Evolutionary conservation across 768 basidiomycete genomes (phyloP).

Genomic region (Leccinum sublutescens): DNA sequence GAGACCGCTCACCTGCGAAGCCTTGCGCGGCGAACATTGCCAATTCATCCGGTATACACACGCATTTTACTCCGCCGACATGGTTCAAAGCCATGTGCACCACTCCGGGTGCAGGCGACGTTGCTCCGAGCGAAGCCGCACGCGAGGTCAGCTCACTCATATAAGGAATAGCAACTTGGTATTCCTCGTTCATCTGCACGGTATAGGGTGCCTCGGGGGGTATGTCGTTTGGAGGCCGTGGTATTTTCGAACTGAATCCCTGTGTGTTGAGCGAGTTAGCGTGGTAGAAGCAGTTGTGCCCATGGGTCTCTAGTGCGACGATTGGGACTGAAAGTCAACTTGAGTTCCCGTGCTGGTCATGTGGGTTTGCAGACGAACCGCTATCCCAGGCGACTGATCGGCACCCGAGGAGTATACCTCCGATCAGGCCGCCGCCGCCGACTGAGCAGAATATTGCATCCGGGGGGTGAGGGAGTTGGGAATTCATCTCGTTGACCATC

Average conservation of each 20-base stretch:
- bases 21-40: slow-evolving; percentile 56
- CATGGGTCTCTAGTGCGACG: slow-evolving; percentile 66
- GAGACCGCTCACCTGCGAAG: slow-evolving; percentile 53
- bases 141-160: slow-evolving; percentile 57
- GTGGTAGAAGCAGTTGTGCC: slow-evolving; percentile 72
- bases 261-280: slow-evolving; percentile 58
- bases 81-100: slow-evolving; percentile 66
- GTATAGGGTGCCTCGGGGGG: slow-evolving; percentile 35
- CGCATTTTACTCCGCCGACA: slow-evolving; percentile 52
- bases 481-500: slow-evolving; percentile 61
- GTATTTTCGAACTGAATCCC: slow-evolving; percentile 32
- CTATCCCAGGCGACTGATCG: slow-evolving; percentile 63
- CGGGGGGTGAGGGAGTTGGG: slow-evolving; percentile 54
- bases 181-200: slow-evolving; percentile 40
- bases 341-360: slow-evolving; percentile 1
- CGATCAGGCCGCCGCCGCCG: slow-evolving; percentile 71
- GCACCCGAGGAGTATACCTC: slow-evolving; percentile 71
- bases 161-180: slow-evolving; percentile 55
- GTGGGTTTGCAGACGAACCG: slow-evolving; percentile 40
- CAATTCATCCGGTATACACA: slow-evolving; percentile 65
- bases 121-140: slow-evolving; percentile 73
- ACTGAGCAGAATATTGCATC: slow-evolving; percentile 77
- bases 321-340: slow-evolving; percentile 51
- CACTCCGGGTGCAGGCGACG: slow-evolving; percentile 56
- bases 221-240: slow-evolving; percentile 31